These are phyloP conservation scores for Ceratorhiza oryzae-sativae DNA, from an alignment of 1,284 basidiomycete genomes.

Conservation along the genomic window DNA sequence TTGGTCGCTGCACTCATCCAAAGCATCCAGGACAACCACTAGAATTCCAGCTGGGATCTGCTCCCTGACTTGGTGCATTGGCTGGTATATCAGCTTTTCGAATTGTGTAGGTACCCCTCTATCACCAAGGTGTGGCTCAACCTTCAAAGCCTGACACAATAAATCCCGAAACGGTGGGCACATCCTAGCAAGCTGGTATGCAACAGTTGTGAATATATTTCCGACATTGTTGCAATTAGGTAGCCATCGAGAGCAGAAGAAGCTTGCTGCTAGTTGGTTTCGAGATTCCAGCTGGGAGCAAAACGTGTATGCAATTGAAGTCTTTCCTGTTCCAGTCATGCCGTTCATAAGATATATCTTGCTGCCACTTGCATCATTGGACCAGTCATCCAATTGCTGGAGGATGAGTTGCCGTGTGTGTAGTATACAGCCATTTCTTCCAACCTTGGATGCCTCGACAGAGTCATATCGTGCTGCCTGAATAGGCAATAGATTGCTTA, in stretches of 20 bases:
- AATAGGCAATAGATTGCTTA: too few relatives aligned
- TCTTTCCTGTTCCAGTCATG: too few relatives aligned
- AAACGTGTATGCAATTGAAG: conserved; percentile 9
- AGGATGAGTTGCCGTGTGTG: not conserved
- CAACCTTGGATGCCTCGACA: not conserved
- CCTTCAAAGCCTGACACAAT: not conserved
- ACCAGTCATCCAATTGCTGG: not conserved
- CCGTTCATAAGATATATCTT: conserved; percentile 10
- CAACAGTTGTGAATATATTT: not conserved
- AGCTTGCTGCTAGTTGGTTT: not conserved
- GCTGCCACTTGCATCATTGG: not conserved
- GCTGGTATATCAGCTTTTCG: not conserved
- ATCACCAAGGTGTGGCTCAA: not conserved
- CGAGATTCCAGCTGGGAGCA: not conserved
- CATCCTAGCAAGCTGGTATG: not conserved
- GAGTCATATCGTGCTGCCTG: not conserved
- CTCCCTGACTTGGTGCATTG: not conserved
- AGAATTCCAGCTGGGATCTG: not conserved
- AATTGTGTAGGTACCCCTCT: not conserved
- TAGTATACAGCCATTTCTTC: not conserved
- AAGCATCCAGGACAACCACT: not conserved
- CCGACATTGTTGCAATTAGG: not conserved
- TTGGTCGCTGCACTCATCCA: not conserved
- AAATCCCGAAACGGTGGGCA: not conserved
- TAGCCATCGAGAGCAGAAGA: conserved; percentile 2